phyloP scores from a whole-genome alignment of 148 eudicot genomes.

The Cornus controversa region DNA sequence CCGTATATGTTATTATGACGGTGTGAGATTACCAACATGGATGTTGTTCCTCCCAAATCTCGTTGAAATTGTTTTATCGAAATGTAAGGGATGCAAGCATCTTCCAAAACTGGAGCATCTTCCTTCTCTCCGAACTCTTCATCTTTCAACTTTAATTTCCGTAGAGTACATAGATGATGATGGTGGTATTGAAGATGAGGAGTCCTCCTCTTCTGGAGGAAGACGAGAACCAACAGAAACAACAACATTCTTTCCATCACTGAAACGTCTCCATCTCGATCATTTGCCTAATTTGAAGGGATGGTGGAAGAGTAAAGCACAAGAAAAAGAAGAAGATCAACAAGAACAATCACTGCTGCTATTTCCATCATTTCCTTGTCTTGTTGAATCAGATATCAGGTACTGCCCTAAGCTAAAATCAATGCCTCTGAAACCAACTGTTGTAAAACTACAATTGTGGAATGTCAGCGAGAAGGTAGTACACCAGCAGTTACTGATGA shows the following conservation, averaged over 20 bases:
- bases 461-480: too few species aligned
- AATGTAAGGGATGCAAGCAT: not conserved
- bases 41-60: not conserved
- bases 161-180: not conserved
- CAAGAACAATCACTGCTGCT: too few species aligned
- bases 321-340: too few species aligned
- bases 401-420: too few species aligned
- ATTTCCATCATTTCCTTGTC: too few species aligned
- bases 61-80: not conserved
- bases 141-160: not conserved
- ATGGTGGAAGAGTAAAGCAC: not conserved
- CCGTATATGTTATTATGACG: not conserved
- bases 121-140: not conserved
- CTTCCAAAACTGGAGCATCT: not conserved
- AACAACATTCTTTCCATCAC: not conserved
- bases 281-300: not conserved
- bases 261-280: not conserved
- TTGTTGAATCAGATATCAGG: too few species aligned
- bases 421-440: too few species aligned
- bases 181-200: too few species aligned
- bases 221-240: too few species aligned
- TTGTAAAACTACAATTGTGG: too few species aligned
- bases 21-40: not conserved
- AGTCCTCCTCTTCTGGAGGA: too few species aligned
- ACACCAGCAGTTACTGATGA: too few species aligned